Conservation (phyloP, 2,329 filamentous ascomycete species). For the Arthrocladium fulminans region DNA sequence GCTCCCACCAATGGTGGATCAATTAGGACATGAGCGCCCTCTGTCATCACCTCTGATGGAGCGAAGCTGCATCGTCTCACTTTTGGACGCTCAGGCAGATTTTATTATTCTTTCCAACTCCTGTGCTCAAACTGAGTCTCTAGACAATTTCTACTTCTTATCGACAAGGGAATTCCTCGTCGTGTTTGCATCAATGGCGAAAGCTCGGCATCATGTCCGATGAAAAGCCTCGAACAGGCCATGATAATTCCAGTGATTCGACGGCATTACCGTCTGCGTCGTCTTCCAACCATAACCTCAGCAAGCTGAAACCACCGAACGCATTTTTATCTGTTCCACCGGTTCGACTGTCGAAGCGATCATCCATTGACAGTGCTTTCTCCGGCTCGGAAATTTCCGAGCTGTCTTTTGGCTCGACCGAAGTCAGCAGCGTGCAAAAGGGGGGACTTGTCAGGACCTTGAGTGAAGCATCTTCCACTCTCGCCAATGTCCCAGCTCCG, state of each 20-base stretch:
- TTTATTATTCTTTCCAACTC: no score
- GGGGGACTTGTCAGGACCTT: conserved; percentile 13
- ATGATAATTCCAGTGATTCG: neutral
- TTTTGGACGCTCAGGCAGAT: no score
- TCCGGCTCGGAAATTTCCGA: conserved; percentile 22
- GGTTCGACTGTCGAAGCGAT: conserved; percentile 6
- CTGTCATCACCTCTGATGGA: no score
- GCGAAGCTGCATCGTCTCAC: no score
- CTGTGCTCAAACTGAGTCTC: no score
- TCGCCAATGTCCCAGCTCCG: conserved; percentile 14
- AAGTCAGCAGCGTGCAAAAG: conserved; percentile 12
- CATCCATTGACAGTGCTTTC: conserved; percentile 19
- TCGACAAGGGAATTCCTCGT: no score
- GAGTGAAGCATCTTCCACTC: conserved; percentile 7
- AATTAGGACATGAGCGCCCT: no score
- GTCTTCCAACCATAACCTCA: conserved; percentile 3
- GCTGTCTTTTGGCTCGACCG: conserved; percentile 20
- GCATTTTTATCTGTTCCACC: neutral
- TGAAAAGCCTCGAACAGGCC: neutral
- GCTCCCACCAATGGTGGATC: no score
- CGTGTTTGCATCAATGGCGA: neutral
- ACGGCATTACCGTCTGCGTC: neutral
- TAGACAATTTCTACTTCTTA: no score
- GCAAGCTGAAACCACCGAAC: neutral
- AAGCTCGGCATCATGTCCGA: neutral